These are phyloP conservation scores for Thraustochytrium sp. DNA, from an alignment of 352 stramenopile genomes.

Conservation along the genomic window DNA sequence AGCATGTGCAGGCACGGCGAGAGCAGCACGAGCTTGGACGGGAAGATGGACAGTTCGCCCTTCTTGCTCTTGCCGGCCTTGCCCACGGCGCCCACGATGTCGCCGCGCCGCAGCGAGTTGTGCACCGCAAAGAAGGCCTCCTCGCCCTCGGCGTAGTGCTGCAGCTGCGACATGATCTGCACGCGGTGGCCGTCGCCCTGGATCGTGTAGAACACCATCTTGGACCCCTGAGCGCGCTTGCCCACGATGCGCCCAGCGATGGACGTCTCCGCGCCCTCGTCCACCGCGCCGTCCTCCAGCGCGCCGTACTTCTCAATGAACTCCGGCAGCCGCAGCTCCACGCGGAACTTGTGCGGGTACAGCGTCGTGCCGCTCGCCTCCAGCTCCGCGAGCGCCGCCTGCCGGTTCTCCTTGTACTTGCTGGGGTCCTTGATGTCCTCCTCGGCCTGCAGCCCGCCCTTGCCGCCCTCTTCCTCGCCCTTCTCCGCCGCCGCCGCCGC, in stretches of 20 bases:
- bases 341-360: constrained; percentile 98
- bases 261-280: constrained; percentile 71
- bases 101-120: constrained; percentile 80
- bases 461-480: constrained; percentile 13
- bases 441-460: constrained; percentile 53
- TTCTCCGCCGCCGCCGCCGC: constrained; percentile 56
- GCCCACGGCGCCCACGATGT: constrained; percentile 91
- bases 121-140: constrained; percentile 74
- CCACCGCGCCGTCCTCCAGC: constrained; percentile 69
- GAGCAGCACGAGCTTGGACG: constrained; percentile 78
- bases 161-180: constrained; percentile 85
- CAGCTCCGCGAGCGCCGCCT: constrained; percentile 60
- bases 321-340: constrained; percentile 83
- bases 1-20: constrained; percentile 96
- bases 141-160: constrained; percentile 40
- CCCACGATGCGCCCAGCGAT: constrained; percentile 90
- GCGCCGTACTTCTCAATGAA: constrained; percentile 78
- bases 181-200: constrained; percentile 86
- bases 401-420: constrained; percentile 94
- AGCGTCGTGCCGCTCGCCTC: constrained; percentile 83
- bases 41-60: constrained; percentile 95
- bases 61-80: constrained; percentile 93
- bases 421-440: constrained; percentile 94
- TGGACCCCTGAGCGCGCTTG: constrained; percentile 86
- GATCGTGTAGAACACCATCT: constrained; percentile 98